These are phyloP conservation scores for Pleurozium schreberi DNA, from an alignment of 225 moss, liverwort and hornwort genomes.

Conservation along the genomic window DNA sequence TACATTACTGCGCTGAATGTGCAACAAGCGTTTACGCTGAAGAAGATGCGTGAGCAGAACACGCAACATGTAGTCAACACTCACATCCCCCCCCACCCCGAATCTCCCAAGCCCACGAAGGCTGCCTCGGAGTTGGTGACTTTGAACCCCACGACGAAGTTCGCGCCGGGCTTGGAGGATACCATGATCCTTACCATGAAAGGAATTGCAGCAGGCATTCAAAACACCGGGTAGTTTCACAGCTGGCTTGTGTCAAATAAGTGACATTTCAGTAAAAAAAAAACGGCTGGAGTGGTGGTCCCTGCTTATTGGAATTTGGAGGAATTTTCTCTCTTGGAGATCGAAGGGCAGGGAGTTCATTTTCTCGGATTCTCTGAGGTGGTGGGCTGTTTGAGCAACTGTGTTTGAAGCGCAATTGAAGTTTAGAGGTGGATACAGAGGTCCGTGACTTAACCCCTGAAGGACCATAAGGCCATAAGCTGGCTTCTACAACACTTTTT, in stretches of 20 bases:
- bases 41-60: constrained; percentile 43
- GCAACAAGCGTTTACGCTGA: constrained; percentile 50
- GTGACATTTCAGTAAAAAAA: background rate
- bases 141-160: constrained; percentile 47
- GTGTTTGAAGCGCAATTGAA: background rate
- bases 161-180: constrained; percentile 48
- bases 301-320: background rate
- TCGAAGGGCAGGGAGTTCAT: background rate
- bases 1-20: constrained; percentile 55
- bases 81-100: background rate
- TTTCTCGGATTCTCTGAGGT: background rate
- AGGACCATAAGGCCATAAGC: too few relatives aligned
- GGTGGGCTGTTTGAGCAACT: background rate
- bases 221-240: constrained; percentile 43
- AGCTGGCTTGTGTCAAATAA: background rate
- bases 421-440: background rate
- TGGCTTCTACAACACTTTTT: too few relatives aligned
- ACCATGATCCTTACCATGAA: constrained; percentile 62
- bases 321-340: background rate
- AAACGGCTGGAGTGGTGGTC: background rate
- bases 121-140: constrained; percentile 41
- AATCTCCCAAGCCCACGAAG: constrained; percentile 11
- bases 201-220: constrained; percentile 61
- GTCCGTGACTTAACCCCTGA: too few relatives aligned
- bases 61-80: background rate